Base-by-base conservation (phyloP, 2,329 filamentous ascomycete genomes). In the Exophiala spinifera region DNA sequence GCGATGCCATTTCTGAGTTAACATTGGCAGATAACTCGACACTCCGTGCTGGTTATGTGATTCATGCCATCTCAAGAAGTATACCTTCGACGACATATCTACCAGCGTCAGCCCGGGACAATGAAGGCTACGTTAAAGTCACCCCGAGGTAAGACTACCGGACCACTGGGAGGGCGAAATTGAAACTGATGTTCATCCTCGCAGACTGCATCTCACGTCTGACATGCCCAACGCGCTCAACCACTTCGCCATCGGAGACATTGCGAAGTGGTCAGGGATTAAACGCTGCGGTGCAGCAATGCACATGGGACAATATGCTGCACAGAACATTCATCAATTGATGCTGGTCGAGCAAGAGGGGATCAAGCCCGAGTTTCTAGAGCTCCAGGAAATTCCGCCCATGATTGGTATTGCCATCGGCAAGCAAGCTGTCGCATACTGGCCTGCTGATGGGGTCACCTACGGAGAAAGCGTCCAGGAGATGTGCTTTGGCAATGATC, bases 261-360 rank as follows among this genome's bases (percentile, higher is more conserved):
- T 88, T 14, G 80, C 79, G 28, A 73, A 76, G 45, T 91, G 88
- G 88, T 80, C 85, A 0, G 88, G 87, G 40, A 90, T 92, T 73
- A 91, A 90, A 75, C 85, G 88, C 42, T 89, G 85, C 63, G 88
- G 88, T 20, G 81, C 77, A 14, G 88, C 88, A 31, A 88, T 91
- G 79, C 81, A 87, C 65, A 84, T 85, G 76, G 88, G 87, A 34
- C 81, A 84, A 64, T 76, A 79, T 57, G 80, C 81, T 2, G 87
- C 83, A 5, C 70, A 78, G 49, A 91, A 91, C 66, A 79, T 87
- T 50, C 80, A 88, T 70, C 80, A 86, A 70, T 72, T 76, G 20
- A 82, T 88, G 66, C 67, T 82, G 42, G 65, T 72, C 15, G 33
- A 57, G 17, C 17, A 42, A 3, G 67, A 63, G 15, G 64, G 67